These are phyloP conservation scores for Mariannaea elegans DNA, from an alignment of 2,329 filamentous ascomycete genomes.

Conservation along the genomic window DNA sequence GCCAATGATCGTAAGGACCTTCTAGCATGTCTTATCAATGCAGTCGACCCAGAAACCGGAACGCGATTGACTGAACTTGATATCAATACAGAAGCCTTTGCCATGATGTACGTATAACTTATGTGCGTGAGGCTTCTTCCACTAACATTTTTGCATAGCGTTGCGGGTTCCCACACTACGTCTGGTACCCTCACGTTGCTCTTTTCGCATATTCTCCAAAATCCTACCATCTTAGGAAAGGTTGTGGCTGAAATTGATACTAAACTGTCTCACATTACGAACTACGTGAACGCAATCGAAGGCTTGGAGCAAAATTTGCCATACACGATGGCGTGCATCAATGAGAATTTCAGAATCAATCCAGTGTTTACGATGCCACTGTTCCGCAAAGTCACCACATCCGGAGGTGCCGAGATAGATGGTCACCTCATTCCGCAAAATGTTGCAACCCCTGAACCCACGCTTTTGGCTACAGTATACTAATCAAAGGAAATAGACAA, in stretches of 20 bases:
- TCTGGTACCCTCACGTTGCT: constrained; percentile 10
- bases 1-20: constrained; percentile 3
- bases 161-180: constrained; percentile 14
- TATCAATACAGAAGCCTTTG: constrained; percentile 12
- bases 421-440: constrained; percentile 5
- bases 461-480: no score
- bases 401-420: background rate
- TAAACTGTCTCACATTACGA: background rate
- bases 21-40: constrained; percentile 11
- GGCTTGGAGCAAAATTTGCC: background rate
- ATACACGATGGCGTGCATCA: constrained; percentile 13
- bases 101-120: constrained; percentile 11
- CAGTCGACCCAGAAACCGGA: constrained; percentile 13
- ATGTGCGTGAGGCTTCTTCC: background rate
- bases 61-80: constrained; percentile 5
- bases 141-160: background rate
- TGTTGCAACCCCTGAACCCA: no score
- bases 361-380: constrained; percentile 17
- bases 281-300: background rate
- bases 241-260: constrained; percentile 4
- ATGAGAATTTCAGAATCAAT: constrained; percentile 17
- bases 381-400: background rate
- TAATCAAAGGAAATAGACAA: background rate
- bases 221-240: background rate
- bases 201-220: constrained; percentile 9